Evolutionary conservation across 352 stramenopile species (phyloP).

Genomic region (Pythium rishiriense): DNA sequence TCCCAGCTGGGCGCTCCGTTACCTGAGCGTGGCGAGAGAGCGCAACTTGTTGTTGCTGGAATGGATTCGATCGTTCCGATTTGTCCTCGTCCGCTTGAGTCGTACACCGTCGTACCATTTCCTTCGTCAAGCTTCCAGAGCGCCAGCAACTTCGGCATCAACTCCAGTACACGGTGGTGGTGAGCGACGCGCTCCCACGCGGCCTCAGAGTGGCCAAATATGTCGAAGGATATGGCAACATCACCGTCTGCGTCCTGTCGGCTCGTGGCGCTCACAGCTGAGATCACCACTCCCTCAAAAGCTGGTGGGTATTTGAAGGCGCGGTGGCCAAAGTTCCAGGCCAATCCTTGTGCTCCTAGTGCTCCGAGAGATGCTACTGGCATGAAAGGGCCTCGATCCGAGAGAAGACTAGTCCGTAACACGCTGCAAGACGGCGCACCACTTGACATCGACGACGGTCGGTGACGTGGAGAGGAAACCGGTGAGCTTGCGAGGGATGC

Average conservation of each 20-base stretch:
- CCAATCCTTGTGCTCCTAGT: slow-evolving; percentile 58
- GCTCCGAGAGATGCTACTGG: slow-evolving; percentile 43
- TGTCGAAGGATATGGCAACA: slow-evolving; percentile 42
- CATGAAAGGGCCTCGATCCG: slow-evolving; percentile 4
- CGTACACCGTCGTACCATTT: slow-evolving; percentile 33
- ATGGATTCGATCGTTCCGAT: slow-evolving; percentile 10
- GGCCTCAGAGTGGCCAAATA: slow-evolving; percentile 53
- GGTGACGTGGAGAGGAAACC: slow-evolving; percentile 23
- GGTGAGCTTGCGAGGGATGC: slow-evolving; percentile 11
- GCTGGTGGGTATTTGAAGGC: slow-evolving; percentile 52
- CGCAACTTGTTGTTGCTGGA: neutral
- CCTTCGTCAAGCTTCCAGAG: slow-evolving; percentile 74
- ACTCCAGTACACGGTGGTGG: slow-evolving; percentile 62
- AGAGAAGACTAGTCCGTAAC: neutral
- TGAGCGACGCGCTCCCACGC: slow-evolving; percentile 60
- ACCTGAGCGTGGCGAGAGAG: slow-evolving; percentile 8
- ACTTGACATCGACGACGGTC: slow-evolving; percentile 11
- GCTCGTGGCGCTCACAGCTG: slow-evolving; percentile 35
- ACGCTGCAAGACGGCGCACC: neutral
- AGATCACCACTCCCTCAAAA: slow-evolving; percentile 26
- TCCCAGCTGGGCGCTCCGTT: slow-evolving; percentile 20
- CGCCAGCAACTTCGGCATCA: slow-evolving; percentile 42
- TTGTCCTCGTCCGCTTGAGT: slow-evolving; percentile 41
- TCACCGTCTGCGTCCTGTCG: slow-evolving; percentile 26
- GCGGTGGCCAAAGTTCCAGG: slow-evolving; percentile 72